Base-by-base conservation (phyloP, 176 grass and related monocot species). In the Carex kokanica region DNA sequence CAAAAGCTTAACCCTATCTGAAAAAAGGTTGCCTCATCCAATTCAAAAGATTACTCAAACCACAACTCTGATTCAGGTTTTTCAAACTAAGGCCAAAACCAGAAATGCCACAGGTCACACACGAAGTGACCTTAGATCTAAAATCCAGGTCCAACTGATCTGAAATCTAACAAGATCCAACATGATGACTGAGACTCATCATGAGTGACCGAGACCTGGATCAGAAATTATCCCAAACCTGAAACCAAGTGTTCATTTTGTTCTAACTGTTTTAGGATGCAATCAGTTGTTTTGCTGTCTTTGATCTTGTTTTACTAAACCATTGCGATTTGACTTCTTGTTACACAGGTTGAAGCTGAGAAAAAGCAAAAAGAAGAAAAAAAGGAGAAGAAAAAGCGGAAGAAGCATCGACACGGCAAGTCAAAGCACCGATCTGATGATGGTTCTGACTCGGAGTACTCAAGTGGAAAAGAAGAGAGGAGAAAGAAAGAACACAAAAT, bases 331-430 rank as follows among this genome's bases (percentile, higher is more conserved):
- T 49, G 45, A 49, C 7, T 49, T 10, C 3, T 66, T 81, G 5
- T 84, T 86, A 53, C 78, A 45, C 84, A 98, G 96, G 86, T 90
- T 57, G 93, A 95, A 87, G 68, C 84, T 89, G 93, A 98, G 86
- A 91, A 93, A 83, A 89, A 83, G 25, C 64, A 95, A 56, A 94
- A 98, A 55, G 87, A 90, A 86, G 91, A 85, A 66, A 93, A 91
- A 73, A 84, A 78, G 82, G 78, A 92, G 79, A 94, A 88, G 81
- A 94, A 86, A 92, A 94, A 53, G 51, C 88, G 94, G 64, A 94
- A 86, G 87, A 88, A 91, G 47, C 88, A 89, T 83, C 80, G n/a
- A 24, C 85, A 84, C 40, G 71, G 83, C 10, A 91, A 88, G 85
- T 94, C 88, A 67, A 91, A 88, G 86, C 82, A 74, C 78, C 78